Evolutionary conservation across 306 rosid species (phyloP), one percentile per base, ranked within the genome.

Genomic region (Vicia sativa): DNA sequence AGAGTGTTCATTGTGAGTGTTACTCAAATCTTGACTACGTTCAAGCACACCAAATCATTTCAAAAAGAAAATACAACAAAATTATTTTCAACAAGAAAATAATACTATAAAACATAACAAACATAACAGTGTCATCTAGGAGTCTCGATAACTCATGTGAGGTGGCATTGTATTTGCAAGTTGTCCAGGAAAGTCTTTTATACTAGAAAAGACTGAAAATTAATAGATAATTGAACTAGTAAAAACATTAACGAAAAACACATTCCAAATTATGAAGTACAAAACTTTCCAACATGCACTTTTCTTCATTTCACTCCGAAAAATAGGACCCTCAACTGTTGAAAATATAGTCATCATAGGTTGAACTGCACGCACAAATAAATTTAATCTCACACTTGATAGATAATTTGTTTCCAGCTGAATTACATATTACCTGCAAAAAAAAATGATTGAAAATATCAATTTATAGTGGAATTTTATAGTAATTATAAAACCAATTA

Each of bases 181-280:
- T 79, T 80, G 85, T 3, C 62, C 72, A 37, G 99, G 97, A 49
- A 93, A 71, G 54, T 87, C 95, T 73, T 80, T 74, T 70, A 90
- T 84, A 60, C 90, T 90, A 65, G 80, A 65, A 77, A 90, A 88
- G 70, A 90, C 76, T 11, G 70, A 77, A 72, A 93, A 72, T 66
- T 84, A 86, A 45, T 68, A 72, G 70, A 93, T 82, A 65, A 88
- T 34, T 31, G 97, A 82, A 8, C 99, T 97, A 1, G 97, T 57
- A 64, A 93, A 88, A 43, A 90, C 77, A 66, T 93, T 93, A 61
- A 88, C 86, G 46, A 90, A 91, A 82, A 93, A 93, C 41, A 93
- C 97, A 78, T 93, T 93, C 99, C 99, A 93, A 65, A 93, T 88
- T 31, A 88, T 86, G 85, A 93, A 93, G 89, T 74, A 88, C 80